A percentile compares a stretch with the other conserved stretches of the same genome.
Evolutionary conservation across 371 early-diverging fungal genomes (phyloP).

Genomic region (Lichtheimia corymbifera): DNA sequence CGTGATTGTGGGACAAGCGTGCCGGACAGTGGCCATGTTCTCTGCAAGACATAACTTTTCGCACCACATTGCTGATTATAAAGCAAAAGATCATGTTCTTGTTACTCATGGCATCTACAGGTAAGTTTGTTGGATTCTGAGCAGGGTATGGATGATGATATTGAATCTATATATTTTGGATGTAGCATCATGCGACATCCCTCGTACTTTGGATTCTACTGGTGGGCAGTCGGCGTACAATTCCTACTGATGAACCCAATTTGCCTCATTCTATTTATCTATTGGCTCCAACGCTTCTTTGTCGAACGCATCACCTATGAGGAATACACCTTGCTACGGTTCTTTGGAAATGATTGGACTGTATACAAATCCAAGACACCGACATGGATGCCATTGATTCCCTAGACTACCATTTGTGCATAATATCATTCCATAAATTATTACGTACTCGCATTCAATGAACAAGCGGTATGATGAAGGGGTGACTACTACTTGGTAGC

Average conservation of each 20-base stretch:
- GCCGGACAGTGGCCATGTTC: constrained; percentile 78
- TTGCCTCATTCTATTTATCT: constrained; percentile 61
- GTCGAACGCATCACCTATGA: constrained; percentile 74
- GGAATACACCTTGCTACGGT: constrained; percentile 68
- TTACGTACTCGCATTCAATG: too few relatives aligned
- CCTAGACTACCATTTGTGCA: constrained; percentile 15
- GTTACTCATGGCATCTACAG: constrained; percentile 80
- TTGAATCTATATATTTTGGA: too few relatives aligned
- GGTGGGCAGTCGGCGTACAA: constrained; percentile 81
- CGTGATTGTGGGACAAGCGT: constrained; percentile 64
- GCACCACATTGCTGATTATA: constrained; percentile 70
- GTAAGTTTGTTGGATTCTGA: constrained; percentile 27
- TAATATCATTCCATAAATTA: background rate
- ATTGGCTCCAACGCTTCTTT: constrained; percentile 73
- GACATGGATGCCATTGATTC: constrained; percentile 45
- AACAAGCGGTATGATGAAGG: too few relatives aligned
- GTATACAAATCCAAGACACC: constrained; percentile 41
- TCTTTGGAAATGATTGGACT: constrained; percentile 77
- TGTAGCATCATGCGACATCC: constrained; percentile 79
- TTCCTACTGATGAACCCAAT: constrained; percentile 74
- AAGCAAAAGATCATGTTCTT: constrained; percentile 67
- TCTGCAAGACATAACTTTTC: constrained; percentile 81
- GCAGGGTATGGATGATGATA: too few relatives aligned
- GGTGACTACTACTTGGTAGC: too few relatives aligned
- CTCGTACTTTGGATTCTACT: constrained; percentile 89